Evolutionary conservation across 2,329 filamentous ascomycete species (phyloP).

Genomic region (Monosporascus ibericus): DNA sequence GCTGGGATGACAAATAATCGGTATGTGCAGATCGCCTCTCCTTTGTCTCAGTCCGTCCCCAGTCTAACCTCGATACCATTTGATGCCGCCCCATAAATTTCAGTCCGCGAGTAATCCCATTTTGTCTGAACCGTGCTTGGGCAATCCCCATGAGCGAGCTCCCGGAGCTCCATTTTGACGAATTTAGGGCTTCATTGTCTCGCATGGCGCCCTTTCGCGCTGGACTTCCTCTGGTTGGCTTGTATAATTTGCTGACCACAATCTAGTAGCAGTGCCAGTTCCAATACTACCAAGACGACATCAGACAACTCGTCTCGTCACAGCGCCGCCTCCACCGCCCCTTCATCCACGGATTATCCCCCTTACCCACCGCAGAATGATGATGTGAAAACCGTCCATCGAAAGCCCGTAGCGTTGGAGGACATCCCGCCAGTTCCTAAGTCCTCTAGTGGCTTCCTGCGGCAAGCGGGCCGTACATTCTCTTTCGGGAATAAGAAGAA

Average conservation of each 20-base stretch:
- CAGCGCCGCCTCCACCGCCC: constrained; percentile 56
- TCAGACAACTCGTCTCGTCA: constrained; percentile 57
- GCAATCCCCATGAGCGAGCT: constrained; percentile 4
- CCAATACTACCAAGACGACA: constrained; percentile 54
- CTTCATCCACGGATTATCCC: constrained; percentile 47
- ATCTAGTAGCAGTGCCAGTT: constrained; percentile 51
- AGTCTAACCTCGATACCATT: constrained; percentile 2
- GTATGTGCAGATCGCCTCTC: constrained; percentile 34
- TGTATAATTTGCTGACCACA: constrained; percentile 31
- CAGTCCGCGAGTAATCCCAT: neutral
- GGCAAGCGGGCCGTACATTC: constrained; percentile 51
- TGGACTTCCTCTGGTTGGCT: constrained; percentile 20
- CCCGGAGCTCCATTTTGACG: neutral
- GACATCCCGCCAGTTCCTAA: constrained; percentile 40
- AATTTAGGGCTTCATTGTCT: constrained; percentile 9
- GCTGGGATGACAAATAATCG: constrained; percentile 49
- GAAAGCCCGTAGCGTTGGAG: constrained; percentile 28
- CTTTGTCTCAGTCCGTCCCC: constrained; percentile 7
- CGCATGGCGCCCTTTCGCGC: constrained; percentile 10
- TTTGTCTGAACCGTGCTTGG: neutral
- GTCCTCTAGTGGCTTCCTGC: constrained; percentile 47
- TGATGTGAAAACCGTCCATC: constrained; percentile 31
- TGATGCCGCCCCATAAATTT: neutral
- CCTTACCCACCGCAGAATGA: constrained; percentile 23
- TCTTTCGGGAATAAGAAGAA: constrained; percentile 53